These are phyloP conservation scores for Neonectria coccinea DNA, from an alignment of 2,329 filamentous ascomycete genomes.

Conservation along the genomic window DNA sequence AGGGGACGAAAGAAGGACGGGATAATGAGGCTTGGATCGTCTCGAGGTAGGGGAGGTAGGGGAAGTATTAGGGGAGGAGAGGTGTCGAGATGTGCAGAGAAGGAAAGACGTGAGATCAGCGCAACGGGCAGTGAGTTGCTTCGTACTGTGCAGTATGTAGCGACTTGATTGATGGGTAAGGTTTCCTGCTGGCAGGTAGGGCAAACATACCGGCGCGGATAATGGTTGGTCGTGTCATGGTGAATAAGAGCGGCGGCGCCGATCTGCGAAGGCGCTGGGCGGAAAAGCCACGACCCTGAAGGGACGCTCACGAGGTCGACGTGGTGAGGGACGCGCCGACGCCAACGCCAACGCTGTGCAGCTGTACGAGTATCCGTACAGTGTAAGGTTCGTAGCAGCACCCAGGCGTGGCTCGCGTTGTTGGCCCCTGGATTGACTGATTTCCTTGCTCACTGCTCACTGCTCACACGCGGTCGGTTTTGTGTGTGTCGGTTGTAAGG, in stretches of 20 bases:
- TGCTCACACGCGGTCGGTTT: constrained; percentile 9
- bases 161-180: constrained; percentile 3
- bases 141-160: background rate
- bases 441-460: background rate
- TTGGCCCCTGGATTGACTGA: constrained; percentile 10
- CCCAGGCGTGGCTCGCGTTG: constrained; percentile 18
- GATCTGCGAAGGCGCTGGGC: constrained; percentile 31
- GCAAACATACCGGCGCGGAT: constrained; percentile 69
- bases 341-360: constrained; percentile 15
- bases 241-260: constrained; percentile 44
- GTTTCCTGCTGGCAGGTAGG: constrained; percentile 18
- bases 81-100: constrained; percentile 33
- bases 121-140: constrained; percentile 22
- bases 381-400: background rate
- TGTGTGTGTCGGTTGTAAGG: constrained; percentile 15
- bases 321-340: background rate
- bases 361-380: background rate
- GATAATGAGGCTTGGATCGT: constrained; percentile 28
- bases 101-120: constrained; percentile 21
- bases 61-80: constrained; percentile 22
- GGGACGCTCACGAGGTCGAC: constrained; percentile 32
- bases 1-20: constrained; percentile 36
- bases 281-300: constrained; percentile 36
- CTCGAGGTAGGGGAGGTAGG: constrained; percentile 19
- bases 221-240: constrained; percentile 70